Evolutionary conservation across 495 filamentous ascomycete species (phyloP).

Genomic region (Neurospora sp.): DNA sequence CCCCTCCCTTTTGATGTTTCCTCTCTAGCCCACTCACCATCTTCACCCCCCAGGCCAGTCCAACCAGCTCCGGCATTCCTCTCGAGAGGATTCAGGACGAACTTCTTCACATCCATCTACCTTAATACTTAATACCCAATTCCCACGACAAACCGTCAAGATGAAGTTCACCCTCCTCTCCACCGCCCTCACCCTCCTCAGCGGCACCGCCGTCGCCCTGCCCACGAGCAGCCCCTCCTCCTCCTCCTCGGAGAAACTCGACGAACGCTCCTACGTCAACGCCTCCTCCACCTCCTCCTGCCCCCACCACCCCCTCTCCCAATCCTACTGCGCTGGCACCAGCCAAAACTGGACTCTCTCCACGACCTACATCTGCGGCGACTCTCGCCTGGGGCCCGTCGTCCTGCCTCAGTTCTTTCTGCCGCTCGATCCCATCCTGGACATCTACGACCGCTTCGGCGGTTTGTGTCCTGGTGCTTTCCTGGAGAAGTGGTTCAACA

Average conservation of each 20-base stretch:
- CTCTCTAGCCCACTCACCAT: background rate
- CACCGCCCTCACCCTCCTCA: background rate
- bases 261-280: background rate
- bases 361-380: slow-evolving; percentile 38
- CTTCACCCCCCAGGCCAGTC: background rate
- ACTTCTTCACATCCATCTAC: background rate
- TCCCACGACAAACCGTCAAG: background rate
- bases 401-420: slow-evolving; percentile 29
- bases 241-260: background rate
- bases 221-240: background rate
- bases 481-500: slow-evolving; percentile 34
- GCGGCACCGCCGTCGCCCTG: background rate
- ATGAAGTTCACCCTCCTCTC: background rate
- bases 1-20: background rate
- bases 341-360: slow-evolving; percentile 18
- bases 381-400: slow-evolving; percentile 40
- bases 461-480: slow-evolving; percentile 39
- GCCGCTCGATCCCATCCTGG: slow-evolving; percentile 22
- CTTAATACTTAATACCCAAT: background rate
- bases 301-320: background rate
- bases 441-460: slow-evolving; percentile 38
- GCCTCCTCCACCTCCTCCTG: background rate
- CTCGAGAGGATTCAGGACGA: background rate
- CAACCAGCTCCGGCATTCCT: background rate
- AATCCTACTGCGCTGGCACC: slow-evolving; percentile 28